Base-by-base conservation (phyloP, 805 yeast genomes). In the Yueomyces sinensis region DNA sequence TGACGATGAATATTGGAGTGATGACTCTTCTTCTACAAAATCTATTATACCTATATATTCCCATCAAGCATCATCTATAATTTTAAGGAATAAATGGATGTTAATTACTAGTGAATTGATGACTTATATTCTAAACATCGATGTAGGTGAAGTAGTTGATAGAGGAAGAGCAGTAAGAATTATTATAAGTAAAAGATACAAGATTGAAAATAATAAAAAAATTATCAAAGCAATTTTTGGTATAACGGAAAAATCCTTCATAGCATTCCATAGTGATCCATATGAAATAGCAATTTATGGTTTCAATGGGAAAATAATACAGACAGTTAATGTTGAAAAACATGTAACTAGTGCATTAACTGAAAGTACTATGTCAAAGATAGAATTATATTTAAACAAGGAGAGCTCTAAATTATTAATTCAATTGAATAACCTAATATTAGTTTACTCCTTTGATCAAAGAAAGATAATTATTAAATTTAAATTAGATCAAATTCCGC, bases 221-320 rank as follows among this genome's bases (percentile, higher is more conserved):
- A 30, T 47, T 4, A 16, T 43, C 24, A 44, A 42, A 31, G 45
- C 46, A 11, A 41, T 46, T 17, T 38, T 54, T 11, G 60, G 60
- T 4, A 47, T 55, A 34, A 55, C 60, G 3, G 58, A 55, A 29
- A 55, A 50, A 37, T 52, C 58, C 9, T 39, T 55, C 14, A 48
- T 55, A 14, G 45, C 46, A 3, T 34, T 53, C 15, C 37, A 43
- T 19, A 32, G 31, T 7, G 38, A 44, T 20, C 51, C 56, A 18
- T 41, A 38, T 27, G 41, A 44, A 29, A 32, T 52, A 17, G 40
- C 39, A 1, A 51, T 56, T 17, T 51, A 53, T 36, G 46, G 43
- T 30, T 56, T 54, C 35, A 41, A 46, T 15, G 57, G 58, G 11
- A 44, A 42, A 13, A 32, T 43, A 9, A 33, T 54, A 27, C 56